Conservation (phyloP, 2,329 filamentous ascomycete species). For the Colletotrichum plurivorum region DNA sequence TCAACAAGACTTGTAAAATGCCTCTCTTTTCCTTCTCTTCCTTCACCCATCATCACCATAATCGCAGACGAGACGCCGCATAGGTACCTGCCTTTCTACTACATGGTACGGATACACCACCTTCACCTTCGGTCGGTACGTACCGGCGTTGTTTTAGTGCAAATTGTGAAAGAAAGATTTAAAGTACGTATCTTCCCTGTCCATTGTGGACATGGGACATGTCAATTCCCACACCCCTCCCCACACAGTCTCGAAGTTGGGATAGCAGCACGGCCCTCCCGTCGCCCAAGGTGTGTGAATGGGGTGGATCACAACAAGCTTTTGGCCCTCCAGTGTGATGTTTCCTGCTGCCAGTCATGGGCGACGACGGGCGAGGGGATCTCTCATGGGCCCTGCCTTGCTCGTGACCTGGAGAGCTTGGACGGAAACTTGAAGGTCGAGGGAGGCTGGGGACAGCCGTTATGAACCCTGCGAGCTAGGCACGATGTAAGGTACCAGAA, state of each 20-base stretch:
- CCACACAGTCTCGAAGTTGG: constrained; percentile 31
- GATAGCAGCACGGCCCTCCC: constrained; percentile 24
- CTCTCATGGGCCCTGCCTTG: constrained; percentile 10
- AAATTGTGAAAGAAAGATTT: constrained; percentile 21
- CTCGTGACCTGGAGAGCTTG: constrained; percentile 32
- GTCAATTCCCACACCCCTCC: constrained; percentile 20
- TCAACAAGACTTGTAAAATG: constrained; percentile 4
- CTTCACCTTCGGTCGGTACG: no score
- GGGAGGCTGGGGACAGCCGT: constrained; percentile 24
- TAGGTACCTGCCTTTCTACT: neutral
- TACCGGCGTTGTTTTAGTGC: neutral
- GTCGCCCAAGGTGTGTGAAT: constrained; percentile 22
- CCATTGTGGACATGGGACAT: constrained; percentile 22
- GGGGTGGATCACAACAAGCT: constrained; percentile 41
- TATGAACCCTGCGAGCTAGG: constrained; percentile 21
- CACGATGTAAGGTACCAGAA: neutral
- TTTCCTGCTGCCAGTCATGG: constrained; percentile 38
- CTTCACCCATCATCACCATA: constrained; percentile 27
- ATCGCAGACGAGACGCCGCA: constrained; percentile 7
- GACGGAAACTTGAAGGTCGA: neutral
- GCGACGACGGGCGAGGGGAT: constrained; percentile 9
- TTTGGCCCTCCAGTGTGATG: constrained; percentile 22
- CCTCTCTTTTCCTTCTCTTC: constrained; percentile 1
- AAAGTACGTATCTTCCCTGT: constrained; percentile 33
- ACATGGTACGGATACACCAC: no score